Evolutionary conservation across 1,139 yeast genomes (phyloP).

Genomic region (Candida tropicalis): DNA sequence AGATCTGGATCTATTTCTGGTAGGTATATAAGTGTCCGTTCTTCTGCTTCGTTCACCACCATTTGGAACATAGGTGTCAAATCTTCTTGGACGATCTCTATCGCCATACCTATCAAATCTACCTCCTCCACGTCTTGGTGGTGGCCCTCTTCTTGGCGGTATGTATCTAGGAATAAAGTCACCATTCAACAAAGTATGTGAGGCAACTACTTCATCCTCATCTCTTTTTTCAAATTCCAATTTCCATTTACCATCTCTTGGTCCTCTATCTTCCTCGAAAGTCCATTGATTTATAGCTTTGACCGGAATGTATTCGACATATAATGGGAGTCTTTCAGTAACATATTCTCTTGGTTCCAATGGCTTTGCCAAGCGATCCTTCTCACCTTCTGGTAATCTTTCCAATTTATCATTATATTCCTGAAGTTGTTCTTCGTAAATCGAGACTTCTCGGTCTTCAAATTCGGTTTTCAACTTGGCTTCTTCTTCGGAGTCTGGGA

Average conservation of each 20-base stretch:
- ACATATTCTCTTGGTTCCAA: constrained; percentile 22
- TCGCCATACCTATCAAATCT: constrained; percentile 11
- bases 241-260: constrained; percentile 48
- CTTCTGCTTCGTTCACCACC: constrained; percentile 11
- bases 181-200: constrained; percentile 43
- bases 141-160: constrained; percentile 15
- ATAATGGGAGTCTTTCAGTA: constrained; percentile 31
- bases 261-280: constrained; percentile 48
- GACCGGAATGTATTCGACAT: constrained; percentile 48
- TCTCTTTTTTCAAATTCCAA: constrained; percentile 32
- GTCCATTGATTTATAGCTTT: constrained; percentile 50
- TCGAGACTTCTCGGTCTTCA: constrained; percentile 24
- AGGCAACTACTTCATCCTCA: constrained; percentile 39
- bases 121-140: constrained; percentile 11
- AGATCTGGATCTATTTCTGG: constrained; percentile 19
- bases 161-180: constrained; percentile 28
- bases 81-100: constrained; percentile 8
- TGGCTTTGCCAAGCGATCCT: constrained; percentile 18
- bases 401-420: constrained; percentile 21
- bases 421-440: constrained; percentile 24
- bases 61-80: constrained; percentile 14
- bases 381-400: constrained; percentile 14
- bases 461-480: constrained; percentile 23
- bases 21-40: constrained; percentile 26
- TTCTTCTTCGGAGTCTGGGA: constrained; percentile 34